Base-by-base conservation (phyloP, 768 basidiomycete species). In the Boletellus sp. region DNA sequence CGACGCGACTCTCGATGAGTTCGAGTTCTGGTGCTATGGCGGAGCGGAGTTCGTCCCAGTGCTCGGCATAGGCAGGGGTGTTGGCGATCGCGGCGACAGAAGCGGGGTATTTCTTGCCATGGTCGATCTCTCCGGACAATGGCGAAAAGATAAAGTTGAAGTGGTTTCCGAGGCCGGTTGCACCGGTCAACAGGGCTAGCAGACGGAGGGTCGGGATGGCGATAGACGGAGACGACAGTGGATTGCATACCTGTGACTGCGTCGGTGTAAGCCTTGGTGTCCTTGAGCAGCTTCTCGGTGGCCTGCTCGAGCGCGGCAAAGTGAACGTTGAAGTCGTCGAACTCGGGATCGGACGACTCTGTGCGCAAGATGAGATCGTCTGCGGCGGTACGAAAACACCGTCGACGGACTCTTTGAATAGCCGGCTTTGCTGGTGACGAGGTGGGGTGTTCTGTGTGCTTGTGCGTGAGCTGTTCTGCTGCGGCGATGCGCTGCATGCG, bases 241-340 rank as follows among this genome's bases (percentile, higher is more conserved):
- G 16, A 37, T 32, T 34, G 43, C 52, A 53, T 65, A 87, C 91
- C 65, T 50, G 78, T 80, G 47, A 96, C 87, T 23, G 87, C 80
- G 36, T 97, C 93, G 15, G 81, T 81, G 72, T 93, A 98, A 6
- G 83, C 76, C 61, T 87, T 90, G 28, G 88, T 84, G 62, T 99
- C 94, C 74, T 98, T 97, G 59, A 94, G 70, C 50, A 98, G 73
- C 72, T 93, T 94, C 65, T 94, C 94, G 0, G 87, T 80, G 22
- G 88, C 84, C 44, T 78, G 70, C 70, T 98, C 93, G 56, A 97
- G 74, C 4, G 77, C 63, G 11, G 77, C 68, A 67, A 96, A 95
- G 64, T 90, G 82, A 38, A 85, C 78, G 55, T 84, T 78, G 58
- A 84, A 88, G 52, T 94, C 91, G 58, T 95, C 90, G 70, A 93